phyloP scores from a whole-genome alignment of 2,329 filamentous ascomycete species.

The Arthrobotrys sphaeroides region DNA sequence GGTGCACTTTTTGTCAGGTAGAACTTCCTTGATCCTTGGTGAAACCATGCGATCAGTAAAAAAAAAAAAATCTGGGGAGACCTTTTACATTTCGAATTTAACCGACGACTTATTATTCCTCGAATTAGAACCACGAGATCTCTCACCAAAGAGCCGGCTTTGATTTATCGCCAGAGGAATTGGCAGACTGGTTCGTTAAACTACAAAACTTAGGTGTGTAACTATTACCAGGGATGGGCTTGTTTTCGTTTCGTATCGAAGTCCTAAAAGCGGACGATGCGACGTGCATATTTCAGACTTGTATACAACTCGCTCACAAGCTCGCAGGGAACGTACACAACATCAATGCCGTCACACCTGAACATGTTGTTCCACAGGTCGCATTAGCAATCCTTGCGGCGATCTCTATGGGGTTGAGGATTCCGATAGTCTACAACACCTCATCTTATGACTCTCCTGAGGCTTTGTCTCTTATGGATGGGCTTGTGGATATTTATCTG shows the following conservation, averaged over 20 bases:
- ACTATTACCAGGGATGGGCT: neutral
- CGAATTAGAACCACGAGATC: constrained; percentile 77
- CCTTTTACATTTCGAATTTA: constrained; percentile 40
- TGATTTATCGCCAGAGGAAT: constrained; percentile 78
- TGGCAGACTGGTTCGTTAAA: constrained; percentile 85
- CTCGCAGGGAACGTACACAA: constrained; percentile 73
- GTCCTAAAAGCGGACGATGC: neutral
- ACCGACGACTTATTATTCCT: constrained; percentile 66
- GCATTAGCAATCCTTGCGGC: constrained; percentile 79
- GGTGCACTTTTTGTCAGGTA: constrained; percentile 70
- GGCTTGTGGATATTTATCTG: constrained; percentile 85
- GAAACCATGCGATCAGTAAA: constrained; percentile 25
- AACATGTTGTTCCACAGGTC: constrained; percentile 86
- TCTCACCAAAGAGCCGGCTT: constrained; percentile 82
- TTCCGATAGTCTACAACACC: constrained; percentile 87
- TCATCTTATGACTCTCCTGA: constrained; percentile 80
- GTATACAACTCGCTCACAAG: neutral
- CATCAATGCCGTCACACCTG: constrained; percentile 86
- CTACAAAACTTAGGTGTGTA: constrained; percentile 75
- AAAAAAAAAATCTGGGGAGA: constrained; percentile 15
- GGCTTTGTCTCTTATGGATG: constrained; percentile 77
- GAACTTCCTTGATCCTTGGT: constrained; percentile 48
- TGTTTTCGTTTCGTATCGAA: constrained; percentile 1
- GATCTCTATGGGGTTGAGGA: constrained; percentile 72
- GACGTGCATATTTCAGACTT: constrained; percentile 1